Evolutionary conservation across 2,329 filamentous ascomycete genomes (phyloP), one percentile per base, ranked within the genome.

Genomic region (Beauveria brongniartii): DNA sequence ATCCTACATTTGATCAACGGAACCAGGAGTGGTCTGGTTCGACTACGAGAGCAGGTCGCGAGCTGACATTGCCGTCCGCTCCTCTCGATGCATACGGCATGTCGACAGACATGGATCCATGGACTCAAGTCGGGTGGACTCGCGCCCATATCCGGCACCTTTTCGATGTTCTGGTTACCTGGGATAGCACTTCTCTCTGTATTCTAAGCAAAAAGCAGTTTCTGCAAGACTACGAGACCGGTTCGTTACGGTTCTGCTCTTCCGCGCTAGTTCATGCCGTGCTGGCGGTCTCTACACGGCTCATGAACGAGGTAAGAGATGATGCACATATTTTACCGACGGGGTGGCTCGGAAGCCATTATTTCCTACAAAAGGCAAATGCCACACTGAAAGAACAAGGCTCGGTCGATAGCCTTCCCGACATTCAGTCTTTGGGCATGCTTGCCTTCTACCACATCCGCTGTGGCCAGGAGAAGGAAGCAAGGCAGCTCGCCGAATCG

Each of bases 141-240:
- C 34, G 56, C 28, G 50, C 61, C 12, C 28, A 61, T 30, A 41
- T 64, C 1, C 55, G 56, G 10, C 58, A 62, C 26, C 30, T 62
- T 8, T 51, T 64, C n/a, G 55, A 65, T 18, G 26, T 57, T 1
- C 41, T 64, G 5, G 20, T 56, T 2, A 58, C 50, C 3, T 64
- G 61, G 61, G 64, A 65, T 34, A 61, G 60, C 22, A 30, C 63
- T 3, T 48, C 61, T n/a, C 63, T 62, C 43, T 54, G 61, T 70
- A 18, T 67, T 58, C 24, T 63, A 65, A 10, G 59, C 55, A 7
- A 69, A 66, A 43, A 65, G 62, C 16, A 68, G 67, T 62, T 72
- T 74, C 34, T 69, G 68, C 22, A 73, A n/a, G 50, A 53, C 46
- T 55, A 43, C 22, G 34, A 60, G 10, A 24, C 20, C 8, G 63